A percentile compares a stretch with the other conserved stretches of the same genome.
Evolutionary conservation across 306 rosid genomes (phyloP).

Genomic region (Notholithocarpus densiflorus): DNA sequence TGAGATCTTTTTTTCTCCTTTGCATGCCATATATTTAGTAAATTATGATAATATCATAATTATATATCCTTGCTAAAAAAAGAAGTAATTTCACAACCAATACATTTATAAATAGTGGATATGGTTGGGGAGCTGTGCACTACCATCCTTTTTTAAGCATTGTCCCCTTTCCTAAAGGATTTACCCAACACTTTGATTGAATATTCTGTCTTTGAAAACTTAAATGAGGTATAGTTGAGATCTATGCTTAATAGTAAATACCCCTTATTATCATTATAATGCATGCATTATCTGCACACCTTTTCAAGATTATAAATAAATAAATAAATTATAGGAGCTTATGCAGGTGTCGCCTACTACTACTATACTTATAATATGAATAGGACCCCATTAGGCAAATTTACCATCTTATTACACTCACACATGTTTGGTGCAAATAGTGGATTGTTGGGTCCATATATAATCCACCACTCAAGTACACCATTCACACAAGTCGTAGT

Average conservation of each 20-base stretch:
- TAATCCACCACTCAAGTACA: too few species aligned
- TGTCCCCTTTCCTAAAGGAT: constrained; percentile 13
- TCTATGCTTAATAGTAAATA: neutral
- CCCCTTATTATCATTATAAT: too few species aligned
- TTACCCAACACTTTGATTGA: neutral
- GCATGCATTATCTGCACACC: neutral
- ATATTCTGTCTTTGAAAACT: neutral
- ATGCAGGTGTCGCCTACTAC: neutral
- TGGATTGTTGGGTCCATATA: neutral
- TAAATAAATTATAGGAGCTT: neutral
- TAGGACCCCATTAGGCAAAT: neutral
- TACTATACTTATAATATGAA: neutral
- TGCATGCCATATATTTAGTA: neutral
- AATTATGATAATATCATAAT: neutral
- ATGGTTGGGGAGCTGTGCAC: constrained; percentile 1
- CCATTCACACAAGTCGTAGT: neutral
- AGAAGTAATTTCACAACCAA: neutral
- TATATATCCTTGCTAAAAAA: neutral
- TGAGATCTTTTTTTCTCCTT: neutral
- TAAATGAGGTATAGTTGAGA: neutral
- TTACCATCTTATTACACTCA: neutral
- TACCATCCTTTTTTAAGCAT: neutral
- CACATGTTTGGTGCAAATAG: neutral
- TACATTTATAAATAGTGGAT: neutral
- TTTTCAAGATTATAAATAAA: neutral